A percentile compares a stretch with the other conserved stretches of the same genome.
Evolutionary conservation across 495 filamentous ascomycete species (phyloP).

Genomic region (Podospora australis): DNA sequence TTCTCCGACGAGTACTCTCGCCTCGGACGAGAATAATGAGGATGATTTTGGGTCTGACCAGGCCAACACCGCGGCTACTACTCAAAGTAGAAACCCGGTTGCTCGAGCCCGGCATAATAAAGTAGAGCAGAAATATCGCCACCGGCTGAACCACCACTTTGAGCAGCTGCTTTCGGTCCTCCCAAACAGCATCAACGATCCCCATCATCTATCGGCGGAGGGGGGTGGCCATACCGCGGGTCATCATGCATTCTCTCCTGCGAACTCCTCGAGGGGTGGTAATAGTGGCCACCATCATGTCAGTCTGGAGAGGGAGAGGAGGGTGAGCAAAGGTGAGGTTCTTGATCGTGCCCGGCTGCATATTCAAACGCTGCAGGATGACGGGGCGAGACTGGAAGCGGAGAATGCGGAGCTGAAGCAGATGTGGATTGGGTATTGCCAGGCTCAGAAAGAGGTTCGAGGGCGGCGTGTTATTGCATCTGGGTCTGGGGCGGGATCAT

Average conservation of each 20-base stretch:
- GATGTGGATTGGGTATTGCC: conserved; percentile 6
- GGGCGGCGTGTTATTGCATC: too few species aligned
- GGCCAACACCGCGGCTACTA: not conserved
- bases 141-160: conserved; percentile 22
- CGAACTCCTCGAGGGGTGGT: not conserved
- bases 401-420: conserved; percentile 12
- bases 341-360: conserved; percentile 22
- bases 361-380: conserved; percentile 19
- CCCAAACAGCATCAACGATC: conserved; percentile 1
- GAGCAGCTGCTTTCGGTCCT: conserved; percentile 14
- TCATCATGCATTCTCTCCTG: not conserved
- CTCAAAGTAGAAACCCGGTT: too few species aligned
- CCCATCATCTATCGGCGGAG: too few species aligned
- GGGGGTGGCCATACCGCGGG: too few species aligned
- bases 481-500: too few species aligned
- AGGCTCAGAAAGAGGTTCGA: too few species aligned
- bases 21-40: not conserved
- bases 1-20: too few species aligned
- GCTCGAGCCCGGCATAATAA: conserved; percentile 17
- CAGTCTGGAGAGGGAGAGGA: conserved; percentile 1
- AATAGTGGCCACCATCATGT: not conserved
- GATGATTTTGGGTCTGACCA: not conserved
- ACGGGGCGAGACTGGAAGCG: conserved; percentile 8
- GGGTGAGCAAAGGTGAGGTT: conserved; percentile 29
- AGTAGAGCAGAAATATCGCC: conserved; percentile 25